Evolutionary conservation across 306 rosid species (phyloP).

Genomic region (Mucuna pruriens): DNA sequence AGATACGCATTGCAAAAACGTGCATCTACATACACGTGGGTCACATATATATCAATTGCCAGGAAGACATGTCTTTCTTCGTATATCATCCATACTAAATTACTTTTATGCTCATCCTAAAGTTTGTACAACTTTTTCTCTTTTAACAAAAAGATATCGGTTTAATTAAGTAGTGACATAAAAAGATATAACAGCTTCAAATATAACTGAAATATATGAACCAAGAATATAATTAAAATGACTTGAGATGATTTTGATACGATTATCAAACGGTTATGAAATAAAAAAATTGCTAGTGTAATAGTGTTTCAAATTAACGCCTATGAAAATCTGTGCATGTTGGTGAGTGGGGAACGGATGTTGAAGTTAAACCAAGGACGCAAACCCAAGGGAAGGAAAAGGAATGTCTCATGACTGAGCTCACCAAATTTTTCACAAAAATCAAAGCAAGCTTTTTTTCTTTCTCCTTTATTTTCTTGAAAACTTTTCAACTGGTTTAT

Average conservation of each 20-base stretch:
- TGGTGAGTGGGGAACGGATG: neutral
- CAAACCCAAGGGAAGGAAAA: neutral
- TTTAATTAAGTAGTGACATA: neutral
- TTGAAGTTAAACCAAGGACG: neutral
- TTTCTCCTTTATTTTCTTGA: neutral
- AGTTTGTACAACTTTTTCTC: neutral
- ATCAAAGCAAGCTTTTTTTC: neutral
- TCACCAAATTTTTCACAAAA: slow-evolving; percentile 1
- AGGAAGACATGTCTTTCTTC: neutral
- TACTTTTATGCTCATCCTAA: neutral
- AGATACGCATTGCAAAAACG: slow-evolving; percentile 32
- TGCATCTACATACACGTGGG: slow-evolving; percentile 34
- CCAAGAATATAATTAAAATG: neutral
- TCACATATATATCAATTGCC: neutral
- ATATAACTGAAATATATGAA: neutral
- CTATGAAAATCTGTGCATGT: neutral
- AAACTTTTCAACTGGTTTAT: neutral
- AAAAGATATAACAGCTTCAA: neutral
- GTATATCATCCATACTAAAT: neutral
- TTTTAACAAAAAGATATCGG: neutral
- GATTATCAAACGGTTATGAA: neutral
- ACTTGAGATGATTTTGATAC: neutral
- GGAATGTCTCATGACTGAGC: slow-evolving; percentile 12
- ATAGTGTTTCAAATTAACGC: neutral
- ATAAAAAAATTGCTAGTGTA: too few species aligned